Base-by-base conservation (phyloP, 1,139 yeast genomes). In the Lodderomyces oxycetoniae region DNA sequence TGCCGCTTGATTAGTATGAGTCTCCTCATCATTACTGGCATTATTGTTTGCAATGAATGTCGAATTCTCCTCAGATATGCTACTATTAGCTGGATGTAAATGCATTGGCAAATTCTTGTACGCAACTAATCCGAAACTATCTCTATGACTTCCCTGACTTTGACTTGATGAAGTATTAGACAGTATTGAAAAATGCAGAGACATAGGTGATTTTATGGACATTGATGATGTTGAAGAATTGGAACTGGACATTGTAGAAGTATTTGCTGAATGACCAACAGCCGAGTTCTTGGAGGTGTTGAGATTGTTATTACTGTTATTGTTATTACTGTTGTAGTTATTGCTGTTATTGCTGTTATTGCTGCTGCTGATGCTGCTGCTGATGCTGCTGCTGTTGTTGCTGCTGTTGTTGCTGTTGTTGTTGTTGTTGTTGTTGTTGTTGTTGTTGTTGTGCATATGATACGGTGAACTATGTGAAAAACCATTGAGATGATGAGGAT, bases 151-250 rank as follows among this genome's bases (percentile, higher is more conserved):
- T n/a, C n/a, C n/a, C n/a, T n/a, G n/a, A n/a, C 35, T 27, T 17
- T 27, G 25, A 13, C 30, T 14, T 8, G 31, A 25, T 15, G 40
- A 32, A 8, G 26, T 22, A 7, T 22, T 16, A 11, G 40, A 30
- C 8, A 32, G 21, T 9, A 35, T 33, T 15, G 40, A 34, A 15
- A 33, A 39, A 17, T 37, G 33, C 21, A 37, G 35, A 21, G 42
- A 34, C 17, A 31, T 26, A 11, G 46, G 42, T 3, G 46, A 39
- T 27, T 34, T 37, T 8, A 34, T 32, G 3, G 40, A 30, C 7
- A 6, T 12, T 10, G 9, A 6, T 11, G 26, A 24, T 6, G n/a
- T 24, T 7, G n/a, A n/a, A 7, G 26, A 24, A 20, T 8, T 20
- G 14, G 26, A 11, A 12, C 7, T 24, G 26, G 26, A 10, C 7